Evolutionary conservation across 257 asterid species (phyloP).

Genomic region (Catharanthus roseus): DNA sequence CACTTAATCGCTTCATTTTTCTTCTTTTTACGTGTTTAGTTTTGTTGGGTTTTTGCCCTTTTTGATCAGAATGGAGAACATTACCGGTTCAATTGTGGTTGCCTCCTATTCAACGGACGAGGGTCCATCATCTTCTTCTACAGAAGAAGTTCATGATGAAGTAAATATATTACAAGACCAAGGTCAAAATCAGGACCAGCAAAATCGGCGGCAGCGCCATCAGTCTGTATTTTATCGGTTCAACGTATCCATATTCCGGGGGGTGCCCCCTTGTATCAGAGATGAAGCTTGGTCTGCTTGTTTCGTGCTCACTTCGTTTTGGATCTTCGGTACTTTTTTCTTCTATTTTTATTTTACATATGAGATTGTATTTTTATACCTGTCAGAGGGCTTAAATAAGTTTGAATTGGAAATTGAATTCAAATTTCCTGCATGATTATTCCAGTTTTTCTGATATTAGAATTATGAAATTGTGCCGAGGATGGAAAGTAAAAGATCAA

Average conservation of each 20-base stretch:
- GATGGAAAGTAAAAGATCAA: neutral
- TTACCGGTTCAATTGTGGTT: neutral
- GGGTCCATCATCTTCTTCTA: slow-evolving; percentile 1
- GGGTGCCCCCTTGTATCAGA: slow-evolving; percentile 3
- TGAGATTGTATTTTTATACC: neutral
- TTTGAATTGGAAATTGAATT: neutral
- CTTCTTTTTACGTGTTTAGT: neutral
- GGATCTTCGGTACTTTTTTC: slow-evolving; percentile 21
- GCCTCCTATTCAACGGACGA: neutral
- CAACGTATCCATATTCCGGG: slow-evolving; percentile 9
- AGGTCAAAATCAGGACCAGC: neutral
- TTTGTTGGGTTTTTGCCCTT: neutral
- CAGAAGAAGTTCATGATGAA: slow-evolving; percentile 1
- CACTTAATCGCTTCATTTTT: neutral
- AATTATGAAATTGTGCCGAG: neutral
- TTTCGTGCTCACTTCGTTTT: slow-evolving; percentile 11
- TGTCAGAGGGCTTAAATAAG: neutral
- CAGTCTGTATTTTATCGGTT: slow-evolving; percentile 7
- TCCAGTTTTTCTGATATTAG: neutral
- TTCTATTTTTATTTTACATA: neutral
- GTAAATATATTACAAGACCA: neutral
- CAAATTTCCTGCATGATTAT: neutral
- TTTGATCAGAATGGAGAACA: slow-evolving; percentile 9
- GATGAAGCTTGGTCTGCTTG: slow-evolving; percentile 19
- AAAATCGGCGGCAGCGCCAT: neutral